Base-by-base conservation (phyloP, 108 stramenopile species). In the Cyclostephanos tholiformis region DNA sequence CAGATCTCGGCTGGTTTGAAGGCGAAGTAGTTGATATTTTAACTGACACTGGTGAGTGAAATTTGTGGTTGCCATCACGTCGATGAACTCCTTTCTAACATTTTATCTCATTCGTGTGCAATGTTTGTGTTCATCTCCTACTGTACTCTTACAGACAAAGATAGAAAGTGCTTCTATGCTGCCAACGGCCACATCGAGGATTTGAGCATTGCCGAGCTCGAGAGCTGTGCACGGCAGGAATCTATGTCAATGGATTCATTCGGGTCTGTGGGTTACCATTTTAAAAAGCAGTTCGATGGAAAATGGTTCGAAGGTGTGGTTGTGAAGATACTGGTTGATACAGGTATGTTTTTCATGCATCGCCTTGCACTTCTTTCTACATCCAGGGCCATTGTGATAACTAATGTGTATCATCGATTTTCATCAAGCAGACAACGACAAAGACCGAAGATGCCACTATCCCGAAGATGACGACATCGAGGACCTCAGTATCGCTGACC, bases 401-500 rank as follows among this genome's bases (percentile, higher is more conserved):
- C 13, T 12, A 46, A 46, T 3, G 46, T 44, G 17, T 22, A n/a
- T 35, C 2, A 7, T 35, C 35, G 9, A 5, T 53, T 65, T 12
- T 17, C 6, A 25, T 13, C 30, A 11, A 36, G 29, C 29, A 71
- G 69, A 51, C n/a, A 71, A 71, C 58, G 69, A 41, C 25, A 71
- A 71, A 58, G 69, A 71, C 44, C 52, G 69, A 14, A 23, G 69
- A 58, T 53, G 52, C 55, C 69, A 71, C 55, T 71, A 71, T 39
- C 55, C 69, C 3, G 69, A 35, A 46, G 69, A 71, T 35, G 69
- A 71, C 25, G 69, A 71, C 69, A 59, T 71, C 55, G 69, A 71
- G 55, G 69, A 71, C 43, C 58, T 71, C 0, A 71, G 69, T 23
- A 44, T 71, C 39, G 55, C 52, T 17, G 69, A 71, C 46, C 69